phyloP scores from a whole-genome alignment of 2,329 filamentous ascomycete genomes.

The Allantophomopsis cytisporea region DNA sequence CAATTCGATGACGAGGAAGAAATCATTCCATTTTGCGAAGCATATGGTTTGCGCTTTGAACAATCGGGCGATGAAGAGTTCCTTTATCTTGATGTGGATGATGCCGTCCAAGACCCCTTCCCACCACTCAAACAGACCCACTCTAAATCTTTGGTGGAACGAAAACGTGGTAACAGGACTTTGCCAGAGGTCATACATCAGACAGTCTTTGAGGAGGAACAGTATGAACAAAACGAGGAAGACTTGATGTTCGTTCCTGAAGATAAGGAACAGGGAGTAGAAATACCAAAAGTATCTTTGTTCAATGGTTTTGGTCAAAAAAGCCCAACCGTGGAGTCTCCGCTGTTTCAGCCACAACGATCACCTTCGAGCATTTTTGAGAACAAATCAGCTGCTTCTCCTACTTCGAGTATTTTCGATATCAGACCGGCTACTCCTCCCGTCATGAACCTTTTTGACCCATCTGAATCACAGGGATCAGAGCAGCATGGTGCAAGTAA shows the following conservation, averaged over 20 bases:
- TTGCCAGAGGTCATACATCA: constrained; percentile 41
- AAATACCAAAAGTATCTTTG: too few relatives aligned
- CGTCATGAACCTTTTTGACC: too few relatives aligned
- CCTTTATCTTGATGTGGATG: constrained; percentile 14
- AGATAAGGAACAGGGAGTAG: too few relatives aligned
- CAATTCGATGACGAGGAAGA: constrained; percentile 55
- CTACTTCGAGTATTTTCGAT: too few relatives aligned
- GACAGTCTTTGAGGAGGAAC: constrained; percentile 32
- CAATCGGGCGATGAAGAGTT: constrained; percentile 20
- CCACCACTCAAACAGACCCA: constrained; percentile 39
- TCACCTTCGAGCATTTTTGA: too few relatives aligned
- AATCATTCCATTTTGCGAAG: constrained; percentile 48
- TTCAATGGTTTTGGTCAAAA: too few relatives aligned
- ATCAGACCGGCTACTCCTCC: too few relatives aligned
- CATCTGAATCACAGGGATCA: too few relatives aligned
- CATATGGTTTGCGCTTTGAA: constrained; percentile 40
- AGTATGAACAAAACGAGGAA: not conserved
- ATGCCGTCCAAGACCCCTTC: constrained; percentile 21
- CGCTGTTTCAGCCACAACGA: too few relatives aligned
- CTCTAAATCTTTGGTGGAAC: constrained; percentile 42
- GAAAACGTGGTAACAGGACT: constrained; percentile 37
- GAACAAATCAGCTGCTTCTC: too few relatives aligned
- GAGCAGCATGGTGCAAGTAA: too few relatives aligned
- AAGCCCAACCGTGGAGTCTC: too few relatives aligned
- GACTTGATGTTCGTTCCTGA: constrained; percentile 2